These are phyloP conservation scores for Nannizzia gypsea DNA, from an alignment of 2,329 filamentous ascomycete genomes.

Conservation along the genomic window DNA sequence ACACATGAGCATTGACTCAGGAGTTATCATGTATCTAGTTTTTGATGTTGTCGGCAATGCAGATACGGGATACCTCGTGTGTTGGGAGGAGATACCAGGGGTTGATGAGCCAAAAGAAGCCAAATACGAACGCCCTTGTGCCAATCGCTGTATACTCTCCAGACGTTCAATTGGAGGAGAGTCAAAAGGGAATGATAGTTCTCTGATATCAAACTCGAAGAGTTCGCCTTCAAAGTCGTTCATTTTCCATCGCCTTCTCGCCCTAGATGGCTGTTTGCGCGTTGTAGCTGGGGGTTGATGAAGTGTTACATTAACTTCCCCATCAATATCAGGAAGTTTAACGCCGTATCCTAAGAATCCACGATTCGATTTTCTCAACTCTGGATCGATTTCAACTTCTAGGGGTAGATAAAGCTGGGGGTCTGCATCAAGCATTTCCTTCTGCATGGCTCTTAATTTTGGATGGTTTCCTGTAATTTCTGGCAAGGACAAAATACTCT, in stretches of 20 bases:
- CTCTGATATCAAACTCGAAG: not conserved
- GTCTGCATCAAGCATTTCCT: conserved; percentile 38
- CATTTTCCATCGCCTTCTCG: not conserved
- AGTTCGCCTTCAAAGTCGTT: not conserved
- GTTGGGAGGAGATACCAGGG: not conserved
- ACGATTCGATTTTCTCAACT: conserved; percentile 21
- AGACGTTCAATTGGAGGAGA: conserved; percentile 1
- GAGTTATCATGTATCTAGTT: conserved; percentile 10
- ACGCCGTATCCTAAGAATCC: conserved; percentile 4
- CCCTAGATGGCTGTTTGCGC: conserved; percentile 13
- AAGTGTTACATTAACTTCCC: conserved; percentile 26
- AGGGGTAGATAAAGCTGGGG: conserved; percentile 36
- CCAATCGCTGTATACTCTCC: conserved; percentile 5
- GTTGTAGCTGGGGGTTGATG: conserved; percentile 26
- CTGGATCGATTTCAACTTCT: conserved; percentile 29
- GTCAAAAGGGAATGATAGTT: not conserved
- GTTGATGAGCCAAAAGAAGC: conserved; percentile 5
- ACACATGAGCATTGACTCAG: conserved; percentile 26
- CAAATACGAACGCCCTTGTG: conserved; percentile 6
- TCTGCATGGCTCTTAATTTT: conserved; percentile 38
- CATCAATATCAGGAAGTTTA: conserved; percentile 23
- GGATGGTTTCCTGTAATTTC: conserved; percentile 35
- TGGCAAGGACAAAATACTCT: conserved; percentile 39
- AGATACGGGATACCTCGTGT: not conserved
- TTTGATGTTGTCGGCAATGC: conserved; percentile 15